A percentile compares a stretch with the other conserved stretches of the same genome.
Conservation (phyloP, 2,329 filamentous ascomycete genomes). For the Phaeosphaeriaceae sp. region DNA sequence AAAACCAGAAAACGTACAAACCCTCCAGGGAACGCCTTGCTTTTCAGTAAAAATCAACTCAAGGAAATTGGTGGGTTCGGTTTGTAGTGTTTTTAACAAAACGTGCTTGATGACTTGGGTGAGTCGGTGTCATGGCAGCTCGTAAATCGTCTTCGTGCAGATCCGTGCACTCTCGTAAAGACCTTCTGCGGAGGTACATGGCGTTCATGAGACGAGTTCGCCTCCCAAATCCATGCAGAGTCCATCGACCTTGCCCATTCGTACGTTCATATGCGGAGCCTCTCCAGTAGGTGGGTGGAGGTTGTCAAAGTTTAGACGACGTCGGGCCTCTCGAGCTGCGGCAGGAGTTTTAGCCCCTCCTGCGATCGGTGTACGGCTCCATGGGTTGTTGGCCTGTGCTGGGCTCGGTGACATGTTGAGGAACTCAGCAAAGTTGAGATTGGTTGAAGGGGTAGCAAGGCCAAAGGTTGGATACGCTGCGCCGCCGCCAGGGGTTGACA, state of each 20-base stretch:
- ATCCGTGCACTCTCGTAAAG: slow-evolving; percentile 3
- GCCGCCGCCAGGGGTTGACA: slow-evolving; percentile 80
- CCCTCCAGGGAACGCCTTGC: slow-evolving; percentile 26
- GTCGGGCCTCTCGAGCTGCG: slow-evolving; percentile 70
- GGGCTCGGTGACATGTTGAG: slow-evolving; percentile 97
- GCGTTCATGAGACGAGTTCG: slow-evolving; percentile 61
- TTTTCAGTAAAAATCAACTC: slow-evolving; percentile 21
- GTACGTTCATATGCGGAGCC: slow-evolving; percentile 47
- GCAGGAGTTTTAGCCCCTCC: slow-evolving; percentile 69
- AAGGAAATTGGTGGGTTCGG: slow-evolving; percentile 8
- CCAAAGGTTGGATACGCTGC: slow-evolving; percentile 63
- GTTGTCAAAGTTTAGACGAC: slow-evolving; percentile 82
- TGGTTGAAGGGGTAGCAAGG: slow-evolving; percentile 79
- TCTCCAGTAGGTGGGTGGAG: slow-evolving; percentile 63
- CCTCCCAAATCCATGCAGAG: slow-evolving; percentile 71
- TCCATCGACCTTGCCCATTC: slow-evolving; percentile 57
- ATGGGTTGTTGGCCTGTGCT: slow-evolving; percentile 74
- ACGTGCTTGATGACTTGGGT: slow-evolving; percentile 5
- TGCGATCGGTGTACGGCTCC: slow-evolving; percentile 66
- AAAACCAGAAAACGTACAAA: not conserved
- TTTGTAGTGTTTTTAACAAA: slow-evolving; percentile 5
- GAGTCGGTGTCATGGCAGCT: slow-evolving; percentile 22
- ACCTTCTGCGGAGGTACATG: not conserved
- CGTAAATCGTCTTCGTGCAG: slow-evolving; percentile 28
- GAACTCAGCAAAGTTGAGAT: slow-evolving; percentile 95